Evolutionary conservation across 805 yeast species (phyloP).

Genomic region (Zygoascus tannicola): DNA sequence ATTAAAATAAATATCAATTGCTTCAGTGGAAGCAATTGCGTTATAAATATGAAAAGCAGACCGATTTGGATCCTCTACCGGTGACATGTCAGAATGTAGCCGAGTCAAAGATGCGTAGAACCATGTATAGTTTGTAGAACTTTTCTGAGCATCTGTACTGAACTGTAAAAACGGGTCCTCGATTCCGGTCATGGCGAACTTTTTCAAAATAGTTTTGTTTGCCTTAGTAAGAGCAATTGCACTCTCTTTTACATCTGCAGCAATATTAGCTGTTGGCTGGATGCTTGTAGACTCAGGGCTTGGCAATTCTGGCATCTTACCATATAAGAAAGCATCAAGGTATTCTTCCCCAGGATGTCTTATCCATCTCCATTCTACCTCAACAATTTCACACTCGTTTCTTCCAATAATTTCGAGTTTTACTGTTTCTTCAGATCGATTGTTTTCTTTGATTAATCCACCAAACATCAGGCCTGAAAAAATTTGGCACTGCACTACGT

Average conservation of each 20-base stretch:
- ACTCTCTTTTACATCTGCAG: background rate
- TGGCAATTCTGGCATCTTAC: background rate
- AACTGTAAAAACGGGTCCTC: background rate
- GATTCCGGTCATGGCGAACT: background rate
- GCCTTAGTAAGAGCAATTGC: background rate
- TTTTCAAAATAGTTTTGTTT: background rate
- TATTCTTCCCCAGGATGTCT: constrained; percentile 10
- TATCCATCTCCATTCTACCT: constrained; percentile 19
- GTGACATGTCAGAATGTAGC: background rate
- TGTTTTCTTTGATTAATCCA: constrained; percentile 24
- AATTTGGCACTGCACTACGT: constrained; percentile 23
- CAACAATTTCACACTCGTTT: constrained; percentile 8
- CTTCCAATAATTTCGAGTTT: constrained; percentile 17
- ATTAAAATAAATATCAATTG: background rate
- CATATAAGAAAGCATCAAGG: background rate
- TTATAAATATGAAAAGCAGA: too few relatives aligned
- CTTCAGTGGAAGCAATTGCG: background rate
- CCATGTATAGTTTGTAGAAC: background rate
- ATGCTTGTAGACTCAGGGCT: too few relatives aligned
- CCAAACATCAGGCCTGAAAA: constrained; percentile 20
- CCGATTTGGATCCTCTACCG: background rate
- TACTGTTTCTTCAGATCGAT: constrained; percentile 15
- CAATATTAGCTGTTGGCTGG: background rate
- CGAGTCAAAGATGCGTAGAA: background rate
- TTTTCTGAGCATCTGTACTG: background rate